A percentile compares a stretch with the other conserved stretches of the same genome.
Conservation (phyloP, 2,329 filamentous ascomycete species). For the Scedosporium apiospermum region DNA sequence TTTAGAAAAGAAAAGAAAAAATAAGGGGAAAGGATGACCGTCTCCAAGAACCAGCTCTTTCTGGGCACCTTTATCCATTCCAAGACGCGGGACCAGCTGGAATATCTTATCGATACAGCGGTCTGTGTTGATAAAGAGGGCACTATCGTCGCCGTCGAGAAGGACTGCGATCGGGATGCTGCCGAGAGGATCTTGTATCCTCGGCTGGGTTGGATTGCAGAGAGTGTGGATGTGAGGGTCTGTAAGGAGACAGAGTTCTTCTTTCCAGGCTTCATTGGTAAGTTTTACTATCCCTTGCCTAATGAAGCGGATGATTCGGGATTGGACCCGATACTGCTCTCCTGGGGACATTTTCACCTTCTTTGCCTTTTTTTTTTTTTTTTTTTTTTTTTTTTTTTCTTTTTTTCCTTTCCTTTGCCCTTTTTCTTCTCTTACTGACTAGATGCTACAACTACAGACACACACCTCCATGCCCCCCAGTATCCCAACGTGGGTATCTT, state of each 20-base stretch:
- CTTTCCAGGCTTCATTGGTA: slow-evolving; percentile 76
- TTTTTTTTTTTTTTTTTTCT: background rate
- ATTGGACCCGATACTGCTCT: too few species aligned
- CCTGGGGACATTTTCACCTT: background rate
- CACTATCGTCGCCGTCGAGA: slow-evolving; percentile 39
- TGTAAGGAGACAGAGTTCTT: slow-evolving; percentile 55
- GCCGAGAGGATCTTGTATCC: slow-evolving; percentile 24
- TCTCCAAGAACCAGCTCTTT: slow-evolving; percentile 34
- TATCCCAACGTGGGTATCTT: slow-evolving; percentile 93
- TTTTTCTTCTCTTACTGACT: slow-evolving; percentile 13
- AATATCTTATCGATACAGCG: slow-evolving; percentile 40
- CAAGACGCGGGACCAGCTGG: slow-evolving; percentile 35
- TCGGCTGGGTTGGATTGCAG: slow-evolving; percentile 34
- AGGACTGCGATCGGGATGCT: slow-evolving; percentile 19
- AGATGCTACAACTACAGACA: slow-evolving; percentile 48
- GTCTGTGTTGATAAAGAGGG: slow-evolving; percentile 41
- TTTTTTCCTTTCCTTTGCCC: background rate
- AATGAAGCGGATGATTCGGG: background rate
- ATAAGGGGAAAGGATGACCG: slow-evolving; percentile 1
- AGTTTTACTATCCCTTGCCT: slow-evolving; percentile 13
- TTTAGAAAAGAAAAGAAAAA: background rate
- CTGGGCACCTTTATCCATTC: slow-evolving; percentile 47
- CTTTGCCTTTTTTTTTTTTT: background rate
- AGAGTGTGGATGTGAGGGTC: slow-evolving; percentile 26
- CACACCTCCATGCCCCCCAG: slow-evolving; percentile 90